A percentile compares a stretch with the other conserved stretches of the same genome.
These are phyloP conservation scores for Leccinum laetum DNA, from an alignment of 1,284 basidiomycete genomes.

Conservation along the genomic window DNA sequence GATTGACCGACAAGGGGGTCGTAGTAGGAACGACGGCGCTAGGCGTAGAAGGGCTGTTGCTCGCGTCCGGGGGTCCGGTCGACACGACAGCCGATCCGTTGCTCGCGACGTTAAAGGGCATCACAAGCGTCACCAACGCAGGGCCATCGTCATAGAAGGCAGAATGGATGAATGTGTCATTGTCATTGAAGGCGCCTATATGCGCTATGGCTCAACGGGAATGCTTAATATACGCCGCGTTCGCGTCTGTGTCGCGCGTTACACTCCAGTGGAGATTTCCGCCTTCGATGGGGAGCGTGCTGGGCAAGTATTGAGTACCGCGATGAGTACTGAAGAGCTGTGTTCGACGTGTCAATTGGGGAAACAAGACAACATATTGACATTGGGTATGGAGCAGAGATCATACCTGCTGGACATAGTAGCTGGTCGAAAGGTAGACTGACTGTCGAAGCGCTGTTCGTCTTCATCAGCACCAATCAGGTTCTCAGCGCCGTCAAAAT, in stretches of 20 bases:
- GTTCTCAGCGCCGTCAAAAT: neutral
- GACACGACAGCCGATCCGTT: constrained; percentile 47
- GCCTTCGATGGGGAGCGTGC: constrained; percentile 49
- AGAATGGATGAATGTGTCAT: neutral
- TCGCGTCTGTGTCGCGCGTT: constrained; percentile 39
- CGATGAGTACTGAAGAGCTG: constrained; percentile 63
- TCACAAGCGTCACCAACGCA: constrained; percentile 46
- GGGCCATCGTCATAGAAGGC: constrained; percentile 35
- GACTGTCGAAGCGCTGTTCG: constrained; percentile 42
- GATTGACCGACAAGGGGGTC: constrained; percentile 43
- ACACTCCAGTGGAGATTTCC: constrained; percentile 66
- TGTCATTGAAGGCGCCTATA: neutral
- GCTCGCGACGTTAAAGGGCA: constrained; percentile 53
- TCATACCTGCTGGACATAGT: constrained; percentile 62
- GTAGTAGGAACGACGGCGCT: constrained; percentile 47
- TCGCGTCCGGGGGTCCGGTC: constrained; percentile 45
- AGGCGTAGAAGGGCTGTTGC: constrained; percentile 56
- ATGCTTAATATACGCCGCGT: constrained; percentile 55
- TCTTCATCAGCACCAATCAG: constrained; percentile 6
- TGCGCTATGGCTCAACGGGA: neutral
- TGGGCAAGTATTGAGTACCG: constrained; percentile 64
- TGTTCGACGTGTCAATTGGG: constrained; percentile 1
- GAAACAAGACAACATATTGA: neutral
- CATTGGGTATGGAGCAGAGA: neutral
- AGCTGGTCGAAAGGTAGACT: constrained; percentile 61